Conservation (phyloP, 2,329 filamentous ascomycete genomes). For the Amphichorda felina region DNA sequence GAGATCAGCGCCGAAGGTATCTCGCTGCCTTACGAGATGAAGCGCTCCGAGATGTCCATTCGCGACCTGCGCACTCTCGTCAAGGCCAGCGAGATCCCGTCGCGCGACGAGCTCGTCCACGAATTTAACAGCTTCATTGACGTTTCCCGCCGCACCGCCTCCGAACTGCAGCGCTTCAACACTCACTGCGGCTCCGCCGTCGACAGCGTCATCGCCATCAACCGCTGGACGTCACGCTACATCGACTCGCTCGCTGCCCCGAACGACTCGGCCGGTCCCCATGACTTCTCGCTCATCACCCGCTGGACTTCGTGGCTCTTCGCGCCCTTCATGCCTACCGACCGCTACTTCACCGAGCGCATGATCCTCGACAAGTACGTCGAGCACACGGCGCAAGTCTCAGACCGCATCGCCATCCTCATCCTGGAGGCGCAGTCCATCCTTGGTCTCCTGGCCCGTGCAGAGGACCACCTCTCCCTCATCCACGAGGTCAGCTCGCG, state of each 20-base stretch:
- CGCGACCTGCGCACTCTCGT: constrained; percentile 65
- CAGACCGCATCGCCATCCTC: constrained; percentile 55
- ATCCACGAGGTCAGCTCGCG: constrained; percentile 59
- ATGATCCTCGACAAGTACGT: constrained; percentile 63
- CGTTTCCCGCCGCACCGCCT: constrained; percentile 49
- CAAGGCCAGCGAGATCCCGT: constrained; percentile 54
- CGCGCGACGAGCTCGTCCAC: constrained; percentile 57
- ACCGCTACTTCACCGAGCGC: constrained; percentile 34
- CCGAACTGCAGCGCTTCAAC: constrained; percentile 64
- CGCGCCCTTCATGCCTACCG: constrained; percentile 51
- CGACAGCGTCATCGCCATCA: constrained; percentile 63
- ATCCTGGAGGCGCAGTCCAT: constrained; percentile 61
- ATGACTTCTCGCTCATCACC: not conserved
- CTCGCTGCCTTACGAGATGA: constrained; percentile 66
- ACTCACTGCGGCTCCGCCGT: constrained; percentile 62
- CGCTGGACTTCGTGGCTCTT: constrained; percentile 28
- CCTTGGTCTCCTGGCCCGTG: constrained; percentile 49
- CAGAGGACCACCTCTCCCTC: constrained; percentile 56
- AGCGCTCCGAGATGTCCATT: constrained; percentile 61
- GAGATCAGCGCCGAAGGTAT: constrained; percentile 54
- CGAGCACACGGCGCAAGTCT: constrained; percentile 56
- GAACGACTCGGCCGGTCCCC: constrained; percentile 4
- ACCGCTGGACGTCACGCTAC: constrained; percentile 61
- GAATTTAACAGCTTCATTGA: constrained; percentile 71
- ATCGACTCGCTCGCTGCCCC: constrained; percentile 47